Evolutionary conservation across 805 yeast species (phyloP).

Genomic region (Hanseniaspora hatyaiensis): DNA sequence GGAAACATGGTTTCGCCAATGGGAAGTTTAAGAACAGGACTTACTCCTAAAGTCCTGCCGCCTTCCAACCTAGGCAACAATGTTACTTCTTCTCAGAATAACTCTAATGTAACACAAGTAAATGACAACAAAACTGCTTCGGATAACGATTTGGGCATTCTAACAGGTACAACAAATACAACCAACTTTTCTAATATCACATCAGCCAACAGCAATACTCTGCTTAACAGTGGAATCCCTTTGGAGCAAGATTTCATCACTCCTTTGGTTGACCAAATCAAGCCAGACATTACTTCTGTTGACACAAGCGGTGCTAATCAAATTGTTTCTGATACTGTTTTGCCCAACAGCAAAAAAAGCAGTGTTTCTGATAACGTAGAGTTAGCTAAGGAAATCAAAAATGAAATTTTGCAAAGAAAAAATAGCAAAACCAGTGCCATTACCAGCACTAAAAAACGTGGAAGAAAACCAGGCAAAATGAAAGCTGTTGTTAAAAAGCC

Average conservation of each 20-base stretch:
- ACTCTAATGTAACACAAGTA: slow-evolving; percentile 17
- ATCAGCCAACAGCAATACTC: slow-evolving; percentile 3
- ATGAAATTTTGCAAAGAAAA: not conserved
- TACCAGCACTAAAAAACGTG: slow-evolving; percentile 8
- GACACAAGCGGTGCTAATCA: not conserved
- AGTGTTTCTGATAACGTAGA: not conserved
- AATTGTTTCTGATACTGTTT: no score
- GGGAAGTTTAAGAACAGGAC: slow-evolving; percentile 61
- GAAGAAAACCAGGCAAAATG: slow-evolving; percentile 13
- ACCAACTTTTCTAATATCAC: not conserved
- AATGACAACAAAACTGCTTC: slow-evolving; percentile 18
- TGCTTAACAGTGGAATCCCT: not conserved
- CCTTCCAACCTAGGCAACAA: not conserved
- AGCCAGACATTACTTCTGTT: not conserved
- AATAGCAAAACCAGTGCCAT: not conserved
- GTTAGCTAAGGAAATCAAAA: slow-evolving; percentile 6
- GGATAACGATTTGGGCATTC: not conserved
- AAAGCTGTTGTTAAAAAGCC: not conserved
- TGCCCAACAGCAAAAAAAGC: not conserved
- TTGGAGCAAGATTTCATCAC: not conserved
- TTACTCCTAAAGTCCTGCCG: slow-evolving; percentile 49
- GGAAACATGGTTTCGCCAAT: slow-evolving; percentile 61
- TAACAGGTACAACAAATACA: not conserved
- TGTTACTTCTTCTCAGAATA: slow-evolving; percentile 16
- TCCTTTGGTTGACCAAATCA: not conserved